Evolutionary conservation across 1,139 yeast genomes (phyloP), one percentile per base, ranked within the genome.

Genomic region (Debaryomycetaceae sp.): DNA sequence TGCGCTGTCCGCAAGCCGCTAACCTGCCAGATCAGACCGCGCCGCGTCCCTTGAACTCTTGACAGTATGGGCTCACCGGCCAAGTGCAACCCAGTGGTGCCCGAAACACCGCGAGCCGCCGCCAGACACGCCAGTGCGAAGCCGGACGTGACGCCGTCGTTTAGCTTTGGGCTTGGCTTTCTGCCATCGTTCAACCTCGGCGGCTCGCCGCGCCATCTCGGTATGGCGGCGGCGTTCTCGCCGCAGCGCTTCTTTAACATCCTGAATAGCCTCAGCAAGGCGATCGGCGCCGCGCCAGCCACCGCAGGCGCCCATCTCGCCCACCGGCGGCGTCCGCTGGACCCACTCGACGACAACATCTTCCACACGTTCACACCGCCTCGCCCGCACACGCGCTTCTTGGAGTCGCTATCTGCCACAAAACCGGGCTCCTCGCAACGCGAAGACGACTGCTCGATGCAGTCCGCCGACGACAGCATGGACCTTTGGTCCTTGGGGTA

Each of bases 171-270:
- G 4, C 42, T 65, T 21, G 63, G 61, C 26, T 63, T 65, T 38
- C 68, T 61, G 67, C 72, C 73, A 3, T 59, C 69, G 5, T 64
- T 65, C 43, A 61, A 56, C 29, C 61, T 65, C 41, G 52, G 56
- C 32, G 52, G 56, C 32, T 58, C 70, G 4, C 71, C 72, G 2
- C 35, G 58, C 29, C 51, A 48, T 21, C 17, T 27, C 9, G 31
- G 29, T 32, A 23, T 49, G 26, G 44, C 58, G 19, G 45, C 49
- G 32, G 41, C 58, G 3, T 48, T 60, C 10, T 61, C 70, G n/a
- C 71, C 71, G 2, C 65, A 58, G 34, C 44, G 58, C 30, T 55
- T 62, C 35, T 53, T 63, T 36, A 57, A 53, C 35, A 45, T 40
- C 8, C 44, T 56, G 4, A 48, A 48, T 27, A 47, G 42, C 28